phyloP scores from a whole-genome alignment of 2,329 filamentous ascomycete species.

The Aspergillus versicolor region DNA sequence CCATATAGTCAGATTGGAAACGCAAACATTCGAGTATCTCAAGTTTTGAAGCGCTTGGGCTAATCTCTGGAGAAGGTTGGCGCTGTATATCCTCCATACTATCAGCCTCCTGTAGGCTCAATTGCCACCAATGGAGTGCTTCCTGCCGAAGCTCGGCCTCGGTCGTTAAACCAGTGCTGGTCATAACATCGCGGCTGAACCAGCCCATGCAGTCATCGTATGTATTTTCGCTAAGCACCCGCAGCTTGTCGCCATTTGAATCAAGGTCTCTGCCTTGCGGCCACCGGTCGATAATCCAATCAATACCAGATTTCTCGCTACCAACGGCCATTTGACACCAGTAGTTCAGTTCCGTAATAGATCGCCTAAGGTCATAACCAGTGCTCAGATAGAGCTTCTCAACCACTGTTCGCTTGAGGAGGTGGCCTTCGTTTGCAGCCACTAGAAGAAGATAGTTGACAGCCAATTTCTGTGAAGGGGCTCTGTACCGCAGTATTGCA shows the following conservation, averaged over 20 bases:
- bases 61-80: conserved; percentile 2
- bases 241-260: conserved; percentile 63
- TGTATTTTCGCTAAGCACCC: conserved; percentile 78
- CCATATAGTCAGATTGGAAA: conserved; percentile 30
- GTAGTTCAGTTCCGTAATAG: conserved; percentile 81
- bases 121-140: conserved; percentile 65
- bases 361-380: conserved; percentile 71
- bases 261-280: conserved; percentile 70
- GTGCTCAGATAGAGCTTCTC: conserved; percentile 69
- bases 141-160: conserved; percentile 66
- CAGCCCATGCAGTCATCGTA: conserved; percentile 77
- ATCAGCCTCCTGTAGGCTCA: conserved; percentile 63
- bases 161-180: conserved; percentile 42
- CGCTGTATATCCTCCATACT: conserved; percentile 32
- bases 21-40: conserved; percentile 29
- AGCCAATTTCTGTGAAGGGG: conserved; percentile 65
- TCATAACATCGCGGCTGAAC: conserved; percentile 62
- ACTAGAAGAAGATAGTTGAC: conserved; percentile 78
- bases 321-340: conserved; percentile 98
- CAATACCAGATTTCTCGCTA: conserved; percentile 79
- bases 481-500: conserved; percentile 74
- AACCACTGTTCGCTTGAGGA: conserved; percentile 67
- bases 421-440: conserved; percentile 85
- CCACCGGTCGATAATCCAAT: conserved; percentile 84
- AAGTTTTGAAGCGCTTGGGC: conserved; percentile 14